A percentile compares a stretch with the other conserved stretches of the same genome.
Conservation (phyloP, 2,329 filamentous ascomycete genomes). For the Aspergillus tubingensis region DNA sequence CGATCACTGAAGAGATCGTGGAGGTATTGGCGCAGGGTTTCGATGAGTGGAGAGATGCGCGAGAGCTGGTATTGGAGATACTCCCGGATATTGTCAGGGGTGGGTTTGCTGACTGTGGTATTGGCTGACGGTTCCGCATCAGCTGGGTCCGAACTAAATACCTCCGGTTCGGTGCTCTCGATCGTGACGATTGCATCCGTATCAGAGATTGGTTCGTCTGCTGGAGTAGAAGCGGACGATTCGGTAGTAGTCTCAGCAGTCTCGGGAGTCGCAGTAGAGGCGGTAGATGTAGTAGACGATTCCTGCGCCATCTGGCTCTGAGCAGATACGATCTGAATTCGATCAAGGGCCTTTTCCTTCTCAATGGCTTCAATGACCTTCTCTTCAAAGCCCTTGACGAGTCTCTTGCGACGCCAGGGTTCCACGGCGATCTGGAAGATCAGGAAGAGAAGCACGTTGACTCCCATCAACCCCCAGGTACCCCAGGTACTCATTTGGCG, state of each 20-base stretch:
- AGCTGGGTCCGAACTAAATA: background rate
- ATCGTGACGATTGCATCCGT: background rate
- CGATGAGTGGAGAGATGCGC: constrained; percentile 31
- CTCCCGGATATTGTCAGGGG: constrained; percentile 12
- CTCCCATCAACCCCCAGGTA: constrained; percentile 95
- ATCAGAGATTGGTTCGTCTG: background rate
- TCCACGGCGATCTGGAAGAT: constrained; percentile 86
- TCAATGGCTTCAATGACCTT: constrained; percentile 71
- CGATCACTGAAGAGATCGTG: constrained; percentile 68
- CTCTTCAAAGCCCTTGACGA: constrained; percentile 81
- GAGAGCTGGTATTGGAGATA: constrained; percentile 28
- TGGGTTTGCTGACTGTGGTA: constrained; percentile 2
- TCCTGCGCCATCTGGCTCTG: background rate
- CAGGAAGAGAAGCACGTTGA: constrained; percentile 88
- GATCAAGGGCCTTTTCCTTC: constrained; percentile 59
- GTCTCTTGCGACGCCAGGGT: constrained; percentile 79
- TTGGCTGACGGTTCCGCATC: background rate
- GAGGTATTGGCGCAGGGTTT: constrained; percentile 53
- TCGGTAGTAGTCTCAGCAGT: constrained; percentile 5
- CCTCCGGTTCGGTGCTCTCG: background rate
- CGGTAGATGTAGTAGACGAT: background rate
- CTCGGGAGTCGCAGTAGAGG: background rate
- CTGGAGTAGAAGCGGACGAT: background rate
- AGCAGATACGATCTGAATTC: constrained; percentile 14
- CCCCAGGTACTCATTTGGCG: constrained; percentile 96